These are phyloP conservation scores for Boletus reticulatus DNA, from an alignment of 768 basidiomycete species.

Conservation along the genomic window DNA sequence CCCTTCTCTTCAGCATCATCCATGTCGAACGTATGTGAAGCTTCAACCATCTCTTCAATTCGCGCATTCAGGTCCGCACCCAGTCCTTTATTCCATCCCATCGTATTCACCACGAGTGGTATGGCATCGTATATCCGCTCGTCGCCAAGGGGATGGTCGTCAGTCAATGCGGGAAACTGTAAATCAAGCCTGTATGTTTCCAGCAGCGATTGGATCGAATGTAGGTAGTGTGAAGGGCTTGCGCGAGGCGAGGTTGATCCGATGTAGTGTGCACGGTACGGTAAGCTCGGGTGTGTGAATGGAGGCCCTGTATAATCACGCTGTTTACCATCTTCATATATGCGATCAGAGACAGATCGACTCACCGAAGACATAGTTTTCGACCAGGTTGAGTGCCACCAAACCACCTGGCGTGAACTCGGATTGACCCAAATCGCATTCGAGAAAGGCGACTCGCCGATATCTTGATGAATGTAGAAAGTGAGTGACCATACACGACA, in stretches of 20 bases:
- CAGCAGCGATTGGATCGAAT: constrained; percentile 62
- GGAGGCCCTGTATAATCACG: constrained; percentile 61
- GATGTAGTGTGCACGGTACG: constrained; percentile 75
- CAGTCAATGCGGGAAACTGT: constrained; percentile 41
- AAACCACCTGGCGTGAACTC: constrained; percentile 89
- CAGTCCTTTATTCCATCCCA: constrained; percentile 96
- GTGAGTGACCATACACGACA: background rate
- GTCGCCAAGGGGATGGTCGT: constrained; percentile 29
- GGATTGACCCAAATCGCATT: constrained; percentile 92
- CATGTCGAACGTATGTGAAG: constrained; percentile 38
- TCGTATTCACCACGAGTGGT: constrained; percentile 91
- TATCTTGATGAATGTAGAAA: constrained; percentile 44
- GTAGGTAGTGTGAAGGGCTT: constrained; percentile 73
- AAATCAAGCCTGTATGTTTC: constrained; percentile 70
- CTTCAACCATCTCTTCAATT: constrained; percentile 65
- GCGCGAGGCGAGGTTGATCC: constrained; percentile 77
- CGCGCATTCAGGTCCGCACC: constrained; percentile 74
- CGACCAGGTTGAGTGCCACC: constrained; percentile 75
- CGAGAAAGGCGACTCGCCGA: constrained; percentile 82
- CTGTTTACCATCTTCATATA: background rate
- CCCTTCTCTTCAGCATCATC: constrained; percentile 20
- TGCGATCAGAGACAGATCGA: background rate
- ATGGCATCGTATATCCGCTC: constrained; percentile 53
- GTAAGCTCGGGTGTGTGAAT: constrained; percentile 77
- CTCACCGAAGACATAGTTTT: constrained; percentile 67